phyloP scores from a whole-genome alignment of 768 basidiomycete species.

The Suillus variegatus region DNA sequence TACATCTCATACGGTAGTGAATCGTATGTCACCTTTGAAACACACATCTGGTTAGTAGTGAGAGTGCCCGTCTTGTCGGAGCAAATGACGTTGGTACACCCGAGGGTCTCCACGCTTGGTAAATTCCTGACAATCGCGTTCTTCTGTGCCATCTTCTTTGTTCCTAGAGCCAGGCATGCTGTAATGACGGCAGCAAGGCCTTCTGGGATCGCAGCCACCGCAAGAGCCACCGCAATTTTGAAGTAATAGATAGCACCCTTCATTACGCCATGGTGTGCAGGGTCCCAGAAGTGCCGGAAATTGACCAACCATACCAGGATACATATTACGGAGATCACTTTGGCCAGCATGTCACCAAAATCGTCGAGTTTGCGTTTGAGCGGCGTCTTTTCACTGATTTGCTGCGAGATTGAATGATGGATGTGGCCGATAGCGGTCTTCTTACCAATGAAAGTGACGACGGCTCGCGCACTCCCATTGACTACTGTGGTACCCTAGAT shows the following conservation, averaged over 20 bases:
- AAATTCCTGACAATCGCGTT: constrained; percentile 97
- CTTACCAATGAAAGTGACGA: constrained; percentile 86
- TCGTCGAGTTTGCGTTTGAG: constrained; percentile 97
- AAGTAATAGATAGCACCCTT: constrained; percentile 98
- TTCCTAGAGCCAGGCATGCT: constrained; percentile 93
- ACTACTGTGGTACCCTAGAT: constrained; percentile 91
- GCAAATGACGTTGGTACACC: constrained; percentile 98
- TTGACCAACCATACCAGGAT: constrained; percentile 98
- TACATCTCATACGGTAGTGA: background rate
- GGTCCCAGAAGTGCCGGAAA: constrained; percentile 94
- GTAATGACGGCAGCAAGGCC: constrained; percentile 99
- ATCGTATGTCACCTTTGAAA: constrained; percentile 61
- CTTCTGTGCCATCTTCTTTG: constrained; percentile 99
- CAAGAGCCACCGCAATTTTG: constrained; percentile 98
- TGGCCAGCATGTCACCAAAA: constrained; percentile 96
- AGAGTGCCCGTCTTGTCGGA: constrained; percentile 98
- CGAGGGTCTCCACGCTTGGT: constrained; percentile 95
- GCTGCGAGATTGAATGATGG: constrained; percentile 92
- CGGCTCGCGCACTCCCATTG: constrained; percentile 83
- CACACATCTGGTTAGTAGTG: constrained; percentile 98
- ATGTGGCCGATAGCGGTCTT: constrained; percentile 95
- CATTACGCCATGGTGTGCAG: constrained; percentile 84
- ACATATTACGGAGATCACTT: constrained; percentile 97
- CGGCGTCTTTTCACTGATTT: constrained; percentile 95
- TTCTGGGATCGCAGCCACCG: constrained; percentile 99